Evolutionary conservation across 73 alveolate genomes (phyloP).

Genomic region (Paramecium tetraurelia): DNA sequence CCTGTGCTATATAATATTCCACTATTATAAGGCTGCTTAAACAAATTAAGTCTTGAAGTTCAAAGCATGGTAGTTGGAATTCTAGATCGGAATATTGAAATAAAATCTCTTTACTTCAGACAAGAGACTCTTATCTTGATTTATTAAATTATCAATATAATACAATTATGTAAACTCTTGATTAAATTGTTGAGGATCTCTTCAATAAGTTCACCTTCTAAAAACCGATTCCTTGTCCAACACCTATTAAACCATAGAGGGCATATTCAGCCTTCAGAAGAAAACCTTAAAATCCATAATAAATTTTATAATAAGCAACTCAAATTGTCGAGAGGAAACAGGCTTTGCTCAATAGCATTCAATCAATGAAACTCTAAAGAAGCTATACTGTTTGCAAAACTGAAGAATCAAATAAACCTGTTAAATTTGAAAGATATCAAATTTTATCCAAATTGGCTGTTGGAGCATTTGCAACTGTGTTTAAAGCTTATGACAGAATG

Average conservation of each 20-base stretch:
- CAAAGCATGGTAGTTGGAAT: not conserved
- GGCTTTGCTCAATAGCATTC: not conserved
- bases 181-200: conserved; percentile 5
- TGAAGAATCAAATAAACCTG: conserved; percentile 20
- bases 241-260: not conserved
- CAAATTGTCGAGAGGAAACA: not conserved
- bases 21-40: conserved; percentile 6
- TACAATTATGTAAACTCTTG: not conserved
- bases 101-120: conserved; percentile 25
- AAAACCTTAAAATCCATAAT: not conserved
- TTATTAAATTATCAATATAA: not conserved
- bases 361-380: not conserved
- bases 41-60: not conserved
- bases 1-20: not conserved
- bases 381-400: not conserved
- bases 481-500: not conserved
- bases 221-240: not conserved
- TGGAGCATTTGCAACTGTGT: conserved; percentile 18
- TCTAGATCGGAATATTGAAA: not conserved
- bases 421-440: conserved; percentile 6
- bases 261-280: not conserved
- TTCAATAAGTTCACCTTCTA: not conserved
- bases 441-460: not conserved
- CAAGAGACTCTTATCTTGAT: conserved; percentile 17
- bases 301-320: not conserved